Percentiles rank a stretch among this genome's conserved stretches.
These are phyloP conservation scores for Phylloporus scabripes DNA, from an alignment of 768 basidiomycete species.

Conservation along the genomic window DNA sequence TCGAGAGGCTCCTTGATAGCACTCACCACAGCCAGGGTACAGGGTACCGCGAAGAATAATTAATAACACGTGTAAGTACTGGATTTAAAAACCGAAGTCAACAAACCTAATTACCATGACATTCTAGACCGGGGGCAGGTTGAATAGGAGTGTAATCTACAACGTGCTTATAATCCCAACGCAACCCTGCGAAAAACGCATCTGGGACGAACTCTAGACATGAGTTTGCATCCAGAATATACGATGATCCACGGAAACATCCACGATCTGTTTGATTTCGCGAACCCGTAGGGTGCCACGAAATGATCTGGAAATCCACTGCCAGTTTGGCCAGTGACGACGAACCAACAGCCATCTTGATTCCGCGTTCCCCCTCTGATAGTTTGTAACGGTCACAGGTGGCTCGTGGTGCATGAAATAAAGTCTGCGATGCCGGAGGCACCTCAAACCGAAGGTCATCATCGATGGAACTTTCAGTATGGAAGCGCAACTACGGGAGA, in stretches of 20 bases:
- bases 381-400: too few species aligned
- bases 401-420: too few species aligned
- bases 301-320: too few species aligned
- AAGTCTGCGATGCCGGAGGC: too few species aligned
- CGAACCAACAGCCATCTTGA: too few species aligned
- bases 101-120: background rate
- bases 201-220: background rate
- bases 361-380: too few species aligned
- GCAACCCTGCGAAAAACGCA: background rate
- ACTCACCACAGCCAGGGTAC: background rate
- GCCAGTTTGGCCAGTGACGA: too few species aligned
- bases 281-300: too few species aligned
- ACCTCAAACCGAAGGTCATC: background rate
- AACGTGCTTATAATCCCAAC: background rate
- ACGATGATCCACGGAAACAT: too few species aligned
- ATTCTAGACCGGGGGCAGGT: background rate
- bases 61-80: background rate
- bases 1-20: background rate
- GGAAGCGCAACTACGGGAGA: background rate
- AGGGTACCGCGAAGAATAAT: background rate
- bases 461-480: background rate
- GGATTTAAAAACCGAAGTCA: background rate
- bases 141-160: background rate
- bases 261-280: too few species aligned
- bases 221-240: too few species aligned